Base-by-base conservation (phyloP, 2,329 filamentous ascomycete species). In the Penicillium sp. region DNA sequence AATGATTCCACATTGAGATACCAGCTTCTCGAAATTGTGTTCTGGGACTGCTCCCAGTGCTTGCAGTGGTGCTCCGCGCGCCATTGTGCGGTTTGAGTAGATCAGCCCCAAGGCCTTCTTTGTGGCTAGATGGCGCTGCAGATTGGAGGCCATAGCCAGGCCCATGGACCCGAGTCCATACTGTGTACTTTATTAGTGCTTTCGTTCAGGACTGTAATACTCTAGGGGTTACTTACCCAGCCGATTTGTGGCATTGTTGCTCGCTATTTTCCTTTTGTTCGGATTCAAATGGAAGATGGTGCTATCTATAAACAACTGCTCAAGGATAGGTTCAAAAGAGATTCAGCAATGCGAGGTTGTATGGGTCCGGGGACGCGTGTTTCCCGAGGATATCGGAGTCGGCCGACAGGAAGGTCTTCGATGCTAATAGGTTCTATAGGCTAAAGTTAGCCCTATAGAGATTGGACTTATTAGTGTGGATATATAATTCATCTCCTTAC, bases 81-180 rank as follows among this genome's bases (percentile, higher is more conserved):
- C 68, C 49, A 76, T 64, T 3, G 75, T 77, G 44, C 75, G 71
- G 60, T 77, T 78, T 14, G 72, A 70, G 56, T 73, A 77, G 16
- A 75, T 53, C 33, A 77, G 64, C 30, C 62, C 65, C 41, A 67
- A 52, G 12, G 67, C 66, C 25, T 68, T 70, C 50, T 69, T 70
- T 33, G 67, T 49, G 11, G 64, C 67, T 1, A 77, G 65, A 53
- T 77, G 74, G 19, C 68, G 69, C 65, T 77, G 75, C 8, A 77
- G 68, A 52, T 77, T 77, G 43, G 64, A 67, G 52, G 75, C 75
- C 75, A 77, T 77, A 60, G 71, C 73, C 16, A 75, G 71, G 57
- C 75, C 75, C 75, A 77, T 77, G 33, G 75, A 77, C 37, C 75
- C 75, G 48, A 77, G 73, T 57, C 75, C 75, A 63, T 73, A 74